Conservation (phyloP, 306 rosid genomes). For the Rosa persica region DNA sequence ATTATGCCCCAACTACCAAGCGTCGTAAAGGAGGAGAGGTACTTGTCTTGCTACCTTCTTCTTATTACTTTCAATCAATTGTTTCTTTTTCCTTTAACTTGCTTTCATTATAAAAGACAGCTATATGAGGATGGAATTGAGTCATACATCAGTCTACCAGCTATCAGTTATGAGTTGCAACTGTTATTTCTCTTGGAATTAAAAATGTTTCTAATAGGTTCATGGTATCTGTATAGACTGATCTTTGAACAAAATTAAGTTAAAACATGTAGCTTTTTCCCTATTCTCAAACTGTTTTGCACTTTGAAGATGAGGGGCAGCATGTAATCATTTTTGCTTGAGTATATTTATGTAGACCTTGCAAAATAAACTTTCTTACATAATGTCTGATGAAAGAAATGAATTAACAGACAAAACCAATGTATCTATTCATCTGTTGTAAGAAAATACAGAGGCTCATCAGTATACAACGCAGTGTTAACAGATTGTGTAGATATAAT, state of each 20-base stretch:
- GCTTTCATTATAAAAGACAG: background rate
- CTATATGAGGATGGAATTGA: too few species aligned
- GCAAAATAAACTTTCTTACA: background rate
- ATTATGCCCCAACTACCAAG: slow-evolving; percentile 53
- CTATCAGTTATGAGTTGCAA: background rate
- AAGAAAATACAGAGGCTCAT: background rate
- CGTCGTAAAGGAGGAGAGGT: slow-evolving; percentile 94
- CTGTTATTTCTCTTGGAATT: background rate
- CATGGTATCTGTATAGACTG: background rate
- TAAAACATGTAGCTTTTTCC: too few species aligned
- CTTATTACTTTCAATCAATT: background rate
- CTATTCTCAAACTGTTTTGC: background rate
- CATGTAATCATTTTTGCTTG: background rate
- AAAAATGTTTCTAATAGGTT: background rate
- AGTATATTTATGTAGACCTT: background rate
- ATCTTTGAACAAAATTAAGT: background rate
- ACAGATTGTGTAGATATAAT: background rate
- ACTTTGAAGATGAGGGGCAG: background rate
- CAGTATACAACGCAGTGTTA: background rate
- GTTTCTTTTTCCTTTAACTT: background rate
- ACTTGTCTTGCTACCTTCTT: slow-evolving; percentile 36
- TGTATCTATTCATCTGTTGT: background rate
- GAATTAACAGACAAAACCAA: background rate
- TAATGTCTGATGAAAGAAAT: background rate
- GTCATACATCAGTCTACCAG: too few species aligned